These are phyloP conservation scores for Aspergillus sp. DNA, from an alignment of 2,329 filamentous ascomycete species.

Conservation along the genomic window DNA sequence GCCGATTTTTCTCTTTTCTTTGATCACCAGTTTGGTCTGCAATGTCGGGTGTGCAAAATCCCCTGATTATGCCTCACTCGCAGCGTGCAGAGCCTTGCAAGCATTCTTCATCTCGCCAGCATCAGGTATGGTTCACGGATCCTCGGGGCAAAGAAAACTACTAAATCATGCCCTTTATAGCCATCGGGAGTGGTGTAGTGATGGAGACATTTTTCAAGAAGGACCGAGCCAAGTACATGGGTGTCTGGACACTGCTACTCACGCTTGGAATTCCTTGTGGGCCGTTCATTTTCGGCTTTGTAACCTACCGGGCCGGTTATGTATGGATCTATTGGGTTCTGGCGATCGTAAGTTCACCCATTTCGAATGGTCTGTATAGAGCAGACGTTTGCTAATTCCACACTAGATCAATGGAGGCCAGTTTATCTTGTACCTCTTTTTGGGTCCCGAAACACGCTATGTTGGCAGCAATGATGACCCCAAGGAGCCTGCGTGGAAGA, in stretches of 20 bases:
- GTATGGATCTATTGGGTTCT: constrained; percentile 61
- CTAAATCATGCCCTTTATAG: constrained; percentile 18
- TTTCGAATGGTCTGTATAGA: not conserved
- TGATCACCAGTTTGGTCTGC: constrained; percentile 48
- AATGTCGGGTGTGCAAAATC: constrained; percentile 57
- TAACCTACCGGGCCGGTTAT: constrained; percentile 54
- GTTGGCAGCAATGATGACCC: constrained; percentile 29
- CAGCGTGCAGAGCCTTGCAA: constrained; percentile 41
- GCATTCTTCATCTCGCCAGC: constrained; percentile 56
- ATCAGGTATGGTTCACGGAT: constrained; percentile 22
- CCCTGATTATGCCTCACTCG: constrained; percentile 51
- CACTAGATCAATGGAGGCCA: constrained; percentile 56
- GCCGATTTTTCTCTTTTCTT: constrained; percentile 55
- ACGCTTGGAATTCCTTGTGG: constrained; percentile 52
- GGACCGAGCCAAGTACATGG: constrained; percentile 56
- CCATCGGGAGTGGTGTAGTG: constrained; percentile 59
- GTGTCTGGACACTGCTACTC: constrained; percentile 56
- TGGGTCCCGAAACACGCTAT: constrained; percentile 58
- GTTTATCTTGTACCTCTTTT: constrained; percentile 56
- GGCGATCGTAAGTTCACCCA: constrained; percentile 47
- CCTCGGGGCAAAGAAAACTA: not conserved
- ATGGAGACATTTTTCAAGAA: constrained; percentile 59
- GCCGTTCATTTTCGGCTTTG: constrained; percentile 42
- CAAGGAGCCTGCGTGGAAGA: constrained; percentile 39
- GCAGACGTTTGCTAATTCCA: constrained; percentile 4